Conservation (phyloP, 768 basidiomycete species). For the Rhodotorula sphaerocarpa region DNA sequence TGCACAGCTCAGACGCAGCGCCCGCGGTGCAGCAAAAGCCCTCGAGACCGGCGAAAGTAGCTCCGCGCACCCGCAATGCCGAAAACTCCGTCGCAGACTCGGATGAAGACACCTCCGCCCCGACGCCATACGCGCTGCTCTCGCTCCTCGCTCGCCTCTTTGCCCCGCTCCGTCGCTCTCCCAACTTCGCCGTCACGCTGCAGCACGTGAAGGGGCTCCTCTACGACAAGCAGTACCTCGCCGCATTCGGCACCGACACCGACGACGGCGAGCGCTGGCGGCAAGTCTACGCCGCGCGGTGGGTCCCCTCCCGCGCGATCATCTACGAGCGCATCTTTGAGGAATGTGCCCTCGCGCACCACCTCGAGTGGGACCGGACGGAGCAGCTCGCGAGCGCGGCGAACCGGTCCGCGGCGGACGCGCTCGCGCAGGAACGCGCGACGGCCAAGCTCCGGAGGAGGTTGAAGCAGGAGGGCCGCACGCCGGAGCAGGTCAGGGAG, state of each 20-base stretch:
- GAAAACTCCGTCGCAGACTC: neutral
- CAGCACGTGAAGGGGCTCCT: slow-evolving; percentile 37
- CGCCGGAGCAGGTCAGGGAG: neutral
- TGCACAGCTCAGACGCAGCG: too few species aligned
- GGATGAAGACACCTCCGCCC: neutral
- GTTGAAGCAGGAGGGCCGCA: slow-evolving; percentile 5
- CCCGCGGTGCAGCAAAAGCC: too few species aligned
- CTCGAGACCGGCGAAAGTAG: too few species aligned
- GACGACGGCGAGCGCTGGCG: slow-evolving; percentile 21
- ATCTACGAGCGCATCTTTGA: slow-evolving; percentile 31
- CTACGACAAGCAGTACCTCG: slow-evolving; percentile 34
- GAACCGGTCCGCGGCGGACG: neutral
- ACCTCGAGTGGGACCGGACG: slow-evolving; percentile 7
- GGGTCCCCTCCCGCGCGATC: slow-evolving; percentile 33
- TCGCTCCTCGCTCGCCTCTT: slow-evolving; percentile 8
- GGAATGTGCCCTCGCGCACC: neutral
- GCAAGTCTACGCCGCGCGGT: slow-evolving; percentile 31
- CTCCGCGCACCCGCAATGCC: neutral
- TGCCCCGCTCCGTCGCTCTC: slow-evolving; percentile 5
- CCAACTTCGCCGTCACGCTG: slow-evolving; percentile 13
- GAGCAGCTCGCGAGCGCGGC: neutral
- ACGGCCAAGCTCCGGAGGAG: neutral
- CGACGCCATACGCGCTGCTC: slow-evolving; percentile 11
- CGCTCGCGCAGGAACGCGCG: neutral
- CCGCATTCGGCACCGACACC: slow-evolving; percentile 30